Evolutionary conservation across 768 basidiomycete genomes (phyloP).

Genomic region (Collybiopsis luxurians): DNA sequence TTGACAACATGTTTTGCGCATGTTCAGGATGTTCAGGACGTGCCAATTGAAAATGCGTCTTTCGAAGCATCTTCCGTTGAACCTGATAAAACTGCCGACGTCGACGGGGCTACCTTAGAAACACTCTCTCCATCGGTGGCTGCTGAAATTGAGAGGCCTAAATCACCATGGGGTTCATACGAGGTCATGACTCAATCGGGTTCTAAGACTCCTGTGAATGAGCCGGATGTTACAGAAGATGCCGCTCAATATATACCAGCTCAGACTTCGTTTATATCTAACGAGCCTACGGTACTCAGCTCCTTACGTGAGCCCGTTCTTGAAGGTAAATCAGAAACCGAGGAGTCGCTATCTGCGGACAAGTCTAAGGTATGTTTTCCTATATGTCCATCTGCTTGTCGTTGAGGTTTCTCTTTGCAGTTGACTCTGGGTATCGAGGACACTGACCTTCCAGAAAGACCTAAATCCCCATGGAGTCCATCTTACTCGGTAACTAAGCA

Average conservation of each 20-base stretch:
- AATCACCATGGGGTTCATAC: slow-evolving; percentile 20
- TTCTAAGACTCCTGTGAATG: neutral
- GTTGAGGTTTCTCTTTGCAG: neutral
- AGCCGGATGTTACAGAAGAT: neutral
- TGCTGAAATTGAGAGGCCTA: slow-evolving; percentile 16
- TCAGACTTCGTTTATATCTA: neutral
- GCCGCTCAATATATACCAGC: neutral
- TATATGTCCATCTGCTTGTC: neutral
- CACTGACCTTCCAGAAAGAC: slow-evolving; percentile 15
- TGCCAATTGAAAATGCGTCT: neutral
- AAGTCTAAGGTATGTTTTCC: neutral
- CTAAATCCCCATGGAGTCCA: slow-evolving; percentile 31
- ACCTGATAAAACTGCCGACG: no score
- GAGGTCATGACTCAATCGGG: slow-evolving; percentile 11
- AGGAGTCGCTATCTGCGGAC: neutral
- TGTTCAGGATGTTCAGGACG: neutral
- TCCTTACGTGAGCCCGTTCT: neutral
- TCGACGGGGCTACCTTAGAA: no score
- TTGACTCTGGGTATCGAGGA: slow-evolving; percentile 5
- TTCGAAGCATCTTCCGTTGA: no score
- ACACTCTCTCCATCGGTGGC: neutral
- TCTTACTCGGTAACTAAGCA: slow-evolving; percentile 34
- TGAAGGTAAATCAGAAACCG: neutral
- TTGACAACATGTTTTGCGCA: slow-evolving; percentile 3
- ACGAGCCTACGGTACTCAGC: neutral